Evolutionary conservation across 2,329 filamentous ascomycete genomes (phyloP).

Genomic region (Myriosclerotinia scirpicola): DNA sequence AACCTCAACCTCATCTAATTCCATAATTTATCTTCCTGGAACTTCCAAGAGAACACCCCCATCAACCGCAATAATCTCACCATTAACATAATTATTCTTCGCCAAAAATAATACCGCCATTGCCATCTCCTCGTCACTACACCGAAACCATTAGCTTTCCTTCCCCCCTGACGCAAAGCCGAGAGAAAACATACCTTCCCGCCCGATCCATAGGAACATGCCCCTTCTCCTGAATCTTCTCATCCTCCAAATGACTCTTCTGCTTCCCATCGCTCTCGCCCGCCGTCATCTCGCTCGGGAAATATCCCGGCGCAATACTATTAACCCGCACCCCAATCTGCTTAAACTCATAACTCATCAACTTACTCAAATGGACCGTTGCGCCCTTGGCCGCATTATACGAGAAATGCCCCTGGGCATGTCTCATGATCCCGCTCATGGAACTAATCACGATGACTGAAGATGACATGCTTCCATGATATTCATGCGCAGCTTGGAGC

Average conservation of each 20-base stretch:
- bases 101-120: conserved; percentile 54
- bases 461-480: conserved; percentile 38
- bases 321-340: conserved; percentile 57
- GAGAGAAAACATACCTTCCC: conserved; percentile 39
- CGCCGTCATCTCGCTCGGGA: conserved; percentile 49
- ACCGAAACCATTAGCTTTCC: not conserved
- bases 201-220: conserved; percentile 51
- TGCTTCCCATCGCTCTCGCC: conserved; percentile 48
- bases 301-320: conserved; percentile 54
- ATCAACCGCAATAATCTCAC: conserved; percentile 48
- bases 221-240: conserved; percentile 52
- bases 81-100: conserved; percentile 44
- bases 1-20: not conserved
- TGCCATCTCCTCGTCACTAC: conserved; percentile 51
- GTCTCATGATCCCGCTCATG: conserved; percentile 37
- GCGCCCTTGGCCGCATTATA: conserved; percentile 50
- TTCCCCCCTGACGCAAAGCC: not conserved
- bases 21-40: conserved; percentile 32
- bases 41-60: conserved; percentile 48
- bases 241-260: conserved; percentile 49
- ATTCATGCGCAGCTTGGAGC: conserved; percentile 55
- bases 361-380: conserved; percentile 54
- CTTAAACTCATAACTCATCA: conserved; percentile 55
- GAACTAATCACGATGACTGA: conserved; percentile 38
- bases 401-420: conserved; percentile 36